These are phyloP conservation scores for Amesomyces nigricolor DNA, from an alignment of 2,329 filamentous ascomycete genomes.

Conservation along the genomic window DNA sequence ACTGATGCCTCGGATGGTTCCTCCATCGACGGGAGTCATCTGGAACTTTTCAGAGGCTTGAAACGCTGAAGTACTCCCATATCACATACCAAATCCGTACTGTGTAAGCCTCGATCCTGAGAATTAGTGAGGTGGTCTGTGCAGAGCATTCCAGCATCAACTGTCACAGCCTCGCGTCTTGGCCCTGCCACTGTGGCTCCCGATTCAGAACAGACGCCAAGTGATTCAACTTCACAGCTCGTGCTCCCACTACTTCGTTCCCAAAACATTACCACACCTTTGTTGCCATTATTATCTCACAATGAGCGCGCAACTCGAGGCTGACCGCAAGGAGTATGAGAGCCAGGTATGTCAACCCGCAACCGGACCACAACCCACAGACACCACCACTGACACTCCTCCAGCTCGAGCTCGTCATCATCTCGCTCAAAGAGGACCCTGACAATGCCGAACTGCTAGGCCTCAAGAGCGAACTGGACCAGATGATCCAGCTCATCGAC, in stretches of 20 bases:
- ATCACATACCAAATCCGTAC: too few relatives aligned
- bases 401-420: conserved; percentile 71
- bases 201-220: too few relatives aligned
- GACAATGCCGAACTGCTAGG: conserved; percentile 71
- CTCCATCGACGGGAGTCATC: too few relatives aligned
- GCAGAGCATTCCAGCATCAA: neutral
- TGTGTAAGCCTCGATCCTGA: too few relatives aligned
- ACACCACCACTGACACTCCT: neutral
- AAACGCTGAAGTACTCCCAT: too few relatives aligned
- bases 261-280: neutral
- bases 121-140: too few relatives aligned
- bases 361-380: conserved; percentile 17
- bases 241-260: neutral
- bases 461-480: conserved; percentile 74
- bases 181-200: neutral
- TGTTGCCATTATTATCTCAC: conserved; percentile 7
- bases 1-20: too few relatives aligned
- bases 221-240: neutral
- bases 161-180: neutral
- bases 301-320: conserved; percentile 44
- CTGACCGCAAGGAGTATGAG: conserved; percentile 50
- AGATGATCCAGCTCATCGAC: conserved; percentile 73
- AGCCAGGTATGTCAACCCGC: conserved; percentile 44
- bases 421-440: conserved; percentile 72
- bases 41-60: too few relatives aligned